phyloP scores from a whole-genome alignment of 495 filamentous ascomycete genomes.

The Penicillium paxilli region DNA sequence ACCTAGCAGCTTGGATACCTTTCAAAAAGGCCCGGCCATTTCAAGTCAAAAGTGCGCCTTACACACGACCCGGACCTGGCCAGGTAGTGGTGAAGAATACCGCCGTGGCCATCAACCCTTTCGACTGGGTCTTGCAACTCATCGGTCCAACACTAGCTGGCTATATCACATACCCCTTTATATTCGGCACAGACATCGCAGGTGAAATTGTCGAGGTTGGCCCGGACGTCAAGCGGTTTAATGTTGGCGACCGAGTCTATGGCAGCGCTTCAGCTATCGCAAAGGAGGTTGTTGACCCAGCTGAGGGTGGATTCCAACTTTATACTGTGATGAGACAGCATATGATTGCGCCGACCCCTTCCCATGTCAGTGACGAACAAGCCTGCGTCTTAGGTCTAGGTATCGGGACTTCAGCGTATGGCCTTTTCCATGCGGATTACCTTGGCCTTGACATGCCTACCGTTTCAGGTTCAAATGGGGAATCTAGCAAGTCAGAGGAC shows the following conservation, averaged over 20 bases:
- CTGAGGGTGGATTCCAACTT: conserved; percentile 33
- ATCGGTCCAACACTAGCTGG: conserved; percentile 15
- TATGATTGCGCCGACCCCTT: conserved; percentile 20
- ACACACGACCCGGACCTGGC: not conserved
- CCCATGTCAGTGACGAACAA: conserved; percentile 31
- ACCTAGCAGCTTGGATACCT: not conserved
- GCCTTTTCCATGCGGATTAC: conserved; percentile 48
- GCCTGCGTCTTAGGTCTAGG: conserved; percentile 48
- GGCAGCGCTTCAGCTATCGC: conserved; percentile 6
- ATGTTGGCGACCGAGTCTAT: conserved; percentile 23
- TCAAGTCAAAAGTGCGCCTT: not conserved
- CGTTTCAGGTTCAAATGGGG: conserved; percentile 14
- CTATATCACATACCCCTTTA: conserved; percentile 41
- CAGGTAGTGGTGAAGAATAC: conserved; percentile 41
- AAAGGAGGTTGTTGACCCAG: not conserved
- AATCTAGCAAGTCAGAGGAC: conserved; percentile 23
- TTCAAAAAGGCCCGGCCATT: not conserved
- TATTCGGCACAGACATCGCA: conserved; percentile 56
- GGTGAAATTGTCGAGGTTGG: conserved; percentile 57
- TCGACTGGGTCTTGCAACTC: conserved; percentile 49
- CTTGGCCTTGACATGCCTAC: conserved; percentile 43
- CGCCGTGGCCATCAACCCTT: conserved; percentile 47
- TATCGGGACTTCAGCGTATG: conserved; percentile 51
- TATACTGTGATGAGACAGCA: conserved; percentile 34
- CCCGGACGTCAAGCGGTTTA: conserved; percentile 12